Percentiles rank a stretch among this genome's conserved stretches.
Conservation (phyloP, 495 filamentous ascomycete species). For the Podospora pseudopauciseta region DNA sequence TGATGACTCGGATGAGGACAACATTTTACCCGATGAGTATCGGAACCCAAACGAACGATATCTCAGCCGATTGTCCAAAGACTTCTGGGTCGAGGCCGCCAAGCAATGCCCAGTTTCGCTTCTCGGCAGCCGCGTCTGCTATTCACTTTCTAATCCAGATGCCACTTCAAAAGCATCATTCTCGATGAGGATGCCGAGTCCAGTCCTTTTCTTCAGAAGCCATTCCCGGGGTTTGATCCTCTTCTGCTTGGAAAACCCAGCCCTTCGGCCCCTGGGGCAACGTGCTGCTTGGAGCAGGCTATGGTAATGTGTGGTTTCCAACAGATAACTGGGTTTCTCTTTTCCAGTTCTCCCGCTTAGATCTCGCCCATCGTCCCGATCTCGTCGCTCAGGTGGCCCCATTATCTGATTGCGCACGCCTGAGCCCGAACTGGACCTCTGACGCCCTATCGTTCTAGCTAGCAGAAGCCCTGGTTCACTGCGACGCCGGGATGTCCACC, state of each 20-base stretch:
- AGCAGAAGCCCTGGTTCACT: neutral
- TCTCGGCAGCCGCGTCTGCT: neutral
- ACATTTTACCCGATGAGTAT: too few species aligned
- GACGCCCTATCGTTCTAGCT: neutral
- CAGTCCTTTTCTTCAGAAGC: neutral
- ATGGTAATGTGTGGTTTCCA: neutral
- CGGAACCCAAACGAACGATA: too few species aligned
- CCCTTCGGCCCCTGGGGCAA: neutral
- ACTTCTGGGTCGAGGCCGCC: neutral
- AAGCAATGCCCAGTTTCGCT: neutral
- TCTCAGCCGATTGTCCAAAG: neutral
- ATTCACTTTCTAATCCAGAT: neutral
- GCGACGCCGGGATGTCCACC: neutral
- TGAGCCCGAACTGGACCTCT: neutral
- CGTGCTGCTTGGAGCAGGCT: neutral
- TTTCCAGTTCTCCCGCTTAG: too few species aligned
- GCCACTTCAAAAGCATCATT: neutral
- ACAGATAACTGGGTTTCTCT: too few species aligned
- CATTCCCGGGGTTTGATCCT: neutral
- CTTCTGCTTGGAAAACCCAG: neutral
- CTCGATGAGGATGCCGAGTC: neutral
- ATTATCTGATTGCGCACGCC: too few species aligned
- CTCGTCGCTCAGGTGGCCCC: too few species aligned
- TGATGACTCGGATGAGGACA: too few species aligned
- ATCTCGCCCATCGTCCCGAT: too few species aligned